These are phyloP conservation scores for Cyamopsis tetragonoloba DNA, from an alignment of 306 rosid species.

Conservation along the genomic window DNA sequence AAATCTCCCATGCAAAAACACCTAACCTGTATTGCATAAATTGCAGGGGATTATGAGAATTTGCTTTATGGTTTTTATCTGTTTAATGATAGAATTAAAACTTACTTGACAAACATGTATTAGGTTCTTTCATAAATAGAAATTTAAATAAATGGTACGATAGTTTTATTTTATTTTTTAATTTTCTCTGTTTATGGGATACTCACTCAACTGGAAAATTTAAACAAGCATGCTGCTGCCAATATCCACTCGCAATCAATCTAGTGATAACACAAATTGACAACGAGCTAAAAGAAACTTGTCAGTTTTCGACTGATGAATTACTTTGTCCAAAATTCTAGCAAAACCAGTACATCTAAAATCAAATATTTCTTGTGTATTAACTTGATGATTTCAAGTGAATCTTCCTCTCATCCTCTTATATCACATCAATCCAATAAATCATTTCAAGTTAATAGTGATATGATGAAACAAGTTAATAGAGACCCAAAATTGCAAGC, in stretches of 20 bases:
- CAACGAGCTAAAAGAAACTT: background rate
- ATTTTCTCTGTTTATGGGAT: background rate
- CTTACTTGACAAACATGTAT: background rate
- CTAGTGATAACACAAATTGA: background rate
- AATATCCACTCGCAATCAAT: background rate
- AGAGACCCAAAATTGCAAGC: background rate
- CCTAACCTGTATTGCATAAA: background rate
- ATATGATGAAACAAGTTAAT: background rate
- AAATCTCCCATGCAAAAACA: background rate
- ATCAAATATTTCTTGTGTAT: background rate
- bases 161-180: too few species aligned
- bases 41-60: background rate
- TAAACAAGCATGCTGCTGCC: background rate
- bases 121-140: background rate
- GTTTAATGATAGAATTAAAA: background rate
- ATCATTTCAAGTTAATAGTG: background rate
- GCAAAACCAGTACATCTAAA: background rate
- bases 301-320: background rate
- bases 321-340: background rate
- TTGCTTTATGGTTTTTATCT: background rate
- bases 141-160: background rate
- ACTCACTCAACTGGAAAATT: background rate
- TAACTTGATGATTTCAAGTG: background rate
- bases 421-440: slow-evolving; percentile 1
- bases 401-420: background rate